phyloP scores from a whole-genome alignment of 2,329 filamentous ascomycete genomes.

The Elsinoe australis region DNA sequence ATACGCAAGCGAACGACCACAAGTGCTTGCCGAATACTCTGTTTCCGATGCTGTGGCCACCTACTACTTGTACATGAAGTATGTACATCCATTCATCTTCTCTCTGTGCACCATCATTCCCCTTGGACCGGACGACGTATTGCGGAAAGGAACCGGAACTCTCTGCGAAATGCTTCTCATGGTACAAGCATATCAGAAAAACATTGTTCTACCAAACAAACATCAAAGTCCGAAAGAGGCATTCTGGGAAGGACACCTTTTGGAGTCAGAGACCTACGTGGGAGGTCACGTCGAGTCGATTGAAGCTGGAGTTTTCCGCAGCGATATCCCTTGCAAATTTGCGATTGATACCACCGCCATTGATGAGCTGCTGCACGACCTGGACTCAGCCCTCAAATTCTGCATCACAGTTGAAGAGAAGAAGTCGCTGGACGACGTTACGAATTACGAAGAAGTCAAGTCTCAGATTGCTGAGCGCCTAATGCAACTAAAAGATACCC shows the following conservation, averaged over 20 bases:
- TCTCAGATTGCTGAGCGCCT: slow-evolving; percentile 69
- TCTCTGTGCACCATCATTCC: slow-evolving; percentile 95
- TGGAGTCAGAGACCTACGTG: slow-evolving; percentile 96
- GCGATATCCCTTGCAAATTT: slow-evolving; percentile 93
- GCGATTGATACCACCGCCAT: slow-evolving; percentile 80
- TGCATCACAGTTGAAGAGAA: slow-evolving; percentile 52
- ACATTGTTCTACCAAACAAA: slow-evolving; percentile 93
- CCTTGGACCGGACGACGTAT: slow-evolving; percentile 80
- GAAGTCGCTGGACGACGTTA: slow-evolving; percentile 44
- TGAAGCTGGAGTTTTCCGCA: slow-evolving; percentile 91
- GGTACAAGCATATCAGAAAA: slow-evolving; percentile 91
- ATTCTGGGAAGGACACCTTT: slow-evolving; percentile 92
- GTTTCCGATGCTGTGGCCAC: slow-evolving; percentile 98
- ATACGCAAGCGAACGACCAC: slow-evolving; percentile 75
- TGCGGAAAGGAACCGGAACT: slow-evolving; percentile 93
- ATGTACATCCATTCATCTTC: slow-evolving; percentile 99
- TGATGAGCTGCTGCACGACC: slow-evolving; percentile 76
- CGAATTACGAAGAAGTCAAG: slow-evolving; percentile 57
- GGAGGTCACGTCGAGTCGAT: slow-evolving; percentile 99
- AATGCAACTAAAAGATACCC: slow-evolving; percentile 66
- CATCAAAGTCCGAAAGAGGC: slow-evolving; percentile 83
- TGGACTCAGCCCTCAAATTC: slow-evolving; percentile 84
- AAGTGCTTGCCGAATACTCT: slow-evolving; percentile 93
- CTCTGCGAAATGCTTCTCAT: slow-evolving; percentile 99
- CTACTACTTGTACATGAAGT: slow-evolving; percentile 99